Percentiles rank a stretch among this genome's conserved stretches.
These are phyloP conservation scores for Clarireedia sp. DNA, from an alignment of 2,329 filamentous ascomycete genomes.

Conservation along the genomic window DNA sequence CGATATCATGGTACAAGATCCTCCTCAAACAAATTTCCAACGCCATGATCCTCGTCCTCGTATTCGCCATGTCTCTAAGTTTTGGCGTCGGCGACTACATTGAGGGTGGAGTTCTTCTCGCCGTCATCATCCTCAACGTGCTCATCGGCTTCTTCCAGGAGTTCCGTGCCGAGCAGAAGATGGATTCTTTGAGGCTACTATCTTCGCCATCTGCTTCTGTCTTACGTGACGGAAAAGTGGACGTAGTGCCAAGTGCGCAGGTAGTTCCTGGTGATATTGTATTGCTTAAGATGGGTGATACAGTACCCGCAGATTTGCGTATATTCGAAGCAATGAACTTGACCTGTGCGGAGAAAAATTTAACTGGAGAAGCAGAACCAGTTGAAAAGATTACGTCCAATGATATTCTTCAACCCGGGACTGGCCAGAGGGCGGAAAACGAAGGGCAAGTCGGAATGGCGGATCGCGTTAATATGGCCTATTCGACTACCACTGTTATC, in stretches of 20 bases:
- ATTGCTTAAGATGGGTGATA: slow-evolving; percentile 86
- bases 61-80: slow-evolving; percentile 49
- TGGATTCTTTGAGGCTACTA: slow-evolving; percentile 42
- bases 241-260: slow-evolving; percentile 45
- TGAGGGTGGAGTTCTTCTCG: slow-evolving; percentile 51
- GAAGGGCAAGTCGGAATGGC: slow-evolving; percentile 37
- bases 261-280: slow-evolving; percentile 75
- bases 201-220: slow-evolving; percentile 42
- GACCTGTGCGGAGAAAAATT: slow-evolving; percentile 84
- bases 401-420: slow-evolving; percentile 32
- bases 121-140: slow-evolving; percentile 51
- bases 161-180: slow-evolving; percentile 45
- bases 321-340: slow-evolving; percentile 49
- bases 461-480: slow-evolving; percentile 48
- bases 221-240: slow-evolving; percentile 41
- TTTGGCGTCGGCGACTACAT: slow-evolving; percentile 52
- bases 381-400: slow-evolving; percentile 58
- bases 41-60: slow-evolving; percentile 59
- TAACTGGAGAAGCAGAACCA: slow-evolving; percentile 92
- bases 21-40: slow-evolving; percentile 59
- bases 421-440: slow-evolving; percentile 32
- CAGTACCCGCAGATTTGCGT: slow-evolving; percentile 80
- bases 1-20: slow-evolving; percentile 61
- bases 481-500: slow-evolving; percentile 46
- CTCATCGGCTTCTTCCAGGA: slow-evolving; percentile 50